Conservation (phyloP, 495 filamentous ascomycete genomes). For the Penicillium bovifimosum region DNA sequence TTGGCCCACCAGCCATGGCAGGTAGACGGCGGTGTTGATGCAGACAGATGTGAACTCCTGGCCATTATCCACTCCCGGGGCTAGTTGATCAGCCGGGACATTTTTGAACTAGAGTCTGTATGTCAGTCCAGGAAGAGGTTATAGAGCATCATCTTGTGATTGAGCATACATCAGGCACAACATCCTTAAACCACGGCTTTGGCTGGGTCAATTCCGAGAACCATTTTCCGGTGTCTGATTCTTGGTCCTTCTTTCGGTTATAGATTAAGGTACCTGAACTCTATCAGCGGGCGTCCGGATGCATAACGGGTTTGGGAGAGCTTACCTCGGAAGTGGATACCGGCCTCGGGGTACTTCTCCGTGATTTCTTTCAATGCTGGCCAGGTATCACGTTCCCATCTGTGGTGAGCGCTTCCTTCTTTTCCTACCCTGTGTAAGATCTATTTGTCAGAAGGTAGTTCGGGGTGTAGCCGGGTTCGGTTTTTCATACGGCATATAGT, state of each 20-base stretch:
- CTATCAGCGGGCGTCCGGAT: background rate
- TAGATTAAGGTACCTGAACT: conserved; percentile 51
- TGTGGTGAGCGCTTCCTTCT: conserved; percentile 46
- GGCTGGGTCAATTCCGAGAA: conserved; percentile 58
- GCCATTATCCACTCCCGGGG: conserved; percentile 58
- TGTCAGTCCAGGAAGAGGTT: conserved; percentile 1
- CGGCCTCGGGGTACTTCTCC: conserved; percentile 72
- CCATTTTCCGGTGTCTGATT: conserved; percentile 44
- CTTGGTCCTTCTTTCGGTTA: conserved; percentile 56
- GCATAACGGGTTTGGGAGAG: background rate
- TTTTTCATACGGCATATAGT: conserved; percentile 69
- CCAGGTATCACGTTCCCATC: conserved; percentile 66
- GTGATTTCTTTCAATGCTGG: conserved; percentile 59
- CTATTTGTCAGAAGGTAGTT: background rate
- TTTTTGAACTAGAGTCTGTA: conserved; percentile 43
- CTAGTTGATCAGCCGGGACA: conserved; percentile 51
- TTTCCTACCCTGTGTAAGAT: conserved; percentile 44
- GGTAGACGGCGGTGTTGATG: conserved; percentile 85
- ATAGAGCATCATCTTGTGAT: background rate
- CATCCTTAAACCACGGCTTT: conserved; percentile 77
- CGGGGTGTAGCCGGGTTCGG: background rate
- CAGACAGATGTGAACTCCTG: conserved; percentile 77
- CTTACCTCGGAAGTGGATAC: conserved; percentile 78
- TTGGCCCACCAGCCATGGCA: conserved; percentile 73
- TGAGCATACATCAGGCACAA: conserved; percentile 63